Evolutionary conservation across 1,284 basidiomycete species (phyloP).

Genomic region (Moesziomyces sp.): DNA sequence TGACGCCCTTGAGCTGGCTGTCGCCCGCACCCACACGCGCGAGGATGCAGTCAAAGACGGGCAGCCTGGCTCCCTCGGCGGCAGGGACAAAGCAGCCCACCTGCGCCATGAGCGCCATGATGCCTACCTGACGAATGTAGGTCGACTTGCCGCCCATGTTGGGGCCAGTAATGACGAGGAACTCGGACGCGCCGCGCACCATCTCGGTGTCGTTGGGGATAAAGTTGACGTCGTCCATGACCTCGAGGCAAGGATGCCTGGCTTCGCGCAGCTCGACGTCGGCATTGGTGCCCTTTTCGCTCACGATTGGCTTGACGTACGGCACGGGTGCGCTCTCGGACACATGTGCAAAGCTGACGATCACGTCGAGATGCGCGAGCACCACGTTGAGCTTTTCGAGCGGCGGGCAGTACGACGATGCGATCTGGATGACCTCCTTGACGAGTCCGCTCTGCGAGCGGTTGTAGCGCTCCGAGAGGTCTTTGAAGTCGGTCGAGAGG

Average conservation of each 20-base stretch:
- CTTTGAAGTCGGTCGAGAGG: slow-evolving; percentile 79
- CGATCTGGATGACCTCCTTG: slow-evolving; percentile 91
- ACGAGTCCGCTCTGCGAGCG: slow-evolving; percentile 84
- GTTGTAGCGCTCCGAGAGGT: slow-evolving; percentile 78
- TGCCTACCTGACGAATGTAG: slow-evolving; percentile 76
- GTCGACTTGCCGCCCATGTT: slow-evolving; percentile 58
- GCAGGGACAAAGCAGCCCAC: slow-evolving; percentile 90
- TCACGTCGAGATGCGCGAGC: slow-evolving; percentile 90
- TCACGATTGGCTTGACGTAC: slow-evolving; percentile 81
- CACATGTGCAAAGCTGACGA: slow-evolving; percentile 87
- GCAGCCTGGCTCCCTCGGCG: slow-evolving; percentile 76
- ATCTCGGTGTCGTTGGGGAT: slow-evolving; percentile 94
- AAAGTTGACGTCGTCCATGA: slow-evolving; percentile 93
- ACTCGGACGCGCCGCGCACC: slow-evolving; percentile 81
- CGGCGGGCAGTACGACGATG: slow-evolving; percentile 82
- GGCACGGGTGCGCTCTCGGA: slow-evolving; percentile 85
- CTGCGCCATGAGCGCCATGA: slow-evolving; percentile 94
- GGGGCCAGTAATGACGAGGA: slow-evolving; percentile 82
- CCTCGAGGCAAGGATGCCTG: slow-evolving; percentile 94
- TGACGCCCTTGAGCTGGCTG: slow-evolving; percentile 95
- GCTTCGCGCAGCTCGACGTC: slow-evolving; percentile 52
- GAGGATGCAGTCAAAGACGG: slow-evolving; percentile 94
- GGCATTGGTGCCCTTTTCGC: slow-evolving; percentile 46
- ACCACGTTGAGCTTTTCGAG: slow-evolving; percentile 88
- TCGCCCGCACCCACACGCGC: slow-evolving; percentile 98